phyloP scores from a whole-genome alignment of 257 asterid genomes.

The Penstemon barbatus region DNA sequence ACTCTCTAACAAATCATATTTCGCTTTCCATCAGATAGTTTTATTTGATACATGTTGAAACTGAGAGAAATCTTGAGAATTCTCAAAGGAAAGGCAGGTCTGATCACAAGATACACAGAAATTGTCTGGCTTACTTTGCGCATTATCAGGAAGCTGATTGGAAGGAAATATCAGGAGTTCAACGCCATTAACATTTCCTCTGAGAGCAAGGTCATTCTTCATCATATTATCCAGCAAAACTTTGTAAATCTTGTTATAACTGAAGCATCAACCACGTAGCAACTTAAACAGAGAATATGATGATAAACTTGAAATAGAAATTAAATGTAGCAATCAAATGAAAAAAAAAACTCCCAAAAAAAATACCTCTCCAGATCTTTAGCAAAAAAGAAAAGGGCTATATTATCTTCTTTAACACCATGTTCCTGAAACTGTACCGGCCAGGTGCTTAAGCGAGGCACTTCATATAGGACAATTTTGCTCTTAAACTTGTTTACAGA shows the following conservation, averaged over 20 bases:
- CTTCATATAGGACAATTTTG: constrained; percentile 60
- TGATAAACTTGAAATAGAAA: constrained; percentile 21
- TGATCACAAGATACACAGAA: background rate
- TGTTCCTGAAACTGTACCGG: constrained; percentile 80
- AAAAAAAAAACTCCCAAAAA: constrained; percentile 7
- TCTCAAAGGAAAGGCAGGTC: constrained; percentile 20
- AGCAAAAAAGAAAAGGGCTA: constrained; percentile 85
- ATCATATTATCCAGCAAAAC: constrained; percentile 71
- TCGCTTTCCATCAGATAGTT: constrained; percentile 7
- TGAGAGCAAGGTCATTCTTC: constrained; percentile 81
- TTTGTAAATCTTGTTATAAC: constrained; percentile 78
- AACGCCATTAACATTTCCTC: constrained; percentile 66
- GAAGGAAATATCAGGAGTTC: constrained; percentile 92
- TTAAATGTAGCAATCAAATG: constrained; percentile 11
- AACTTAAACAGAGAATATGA: constrained; percentile 26
- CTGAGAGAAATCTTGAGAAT: background rate
- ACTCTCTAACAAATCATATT: constrained; percentile 18
- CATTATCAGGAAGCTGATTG: constrained; percentile 75
- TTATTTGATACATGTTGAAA: background rate
- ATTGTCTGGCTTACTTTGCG: constrained; percentile 60
- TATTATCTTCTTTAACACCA: constrained; percentile 76
- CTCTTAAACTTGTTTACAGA: constrained; percentile 58
- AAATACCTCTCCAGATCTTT: constrained; percentile 70
- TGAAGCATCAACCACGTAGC: constrained; percentile 41
- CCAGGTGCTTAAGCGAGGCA: constrained; percentile 84